phyloP scores from a whole-genome alignment of 805 yeast genomes.

The Cyberlindnera veronae region DNA sequence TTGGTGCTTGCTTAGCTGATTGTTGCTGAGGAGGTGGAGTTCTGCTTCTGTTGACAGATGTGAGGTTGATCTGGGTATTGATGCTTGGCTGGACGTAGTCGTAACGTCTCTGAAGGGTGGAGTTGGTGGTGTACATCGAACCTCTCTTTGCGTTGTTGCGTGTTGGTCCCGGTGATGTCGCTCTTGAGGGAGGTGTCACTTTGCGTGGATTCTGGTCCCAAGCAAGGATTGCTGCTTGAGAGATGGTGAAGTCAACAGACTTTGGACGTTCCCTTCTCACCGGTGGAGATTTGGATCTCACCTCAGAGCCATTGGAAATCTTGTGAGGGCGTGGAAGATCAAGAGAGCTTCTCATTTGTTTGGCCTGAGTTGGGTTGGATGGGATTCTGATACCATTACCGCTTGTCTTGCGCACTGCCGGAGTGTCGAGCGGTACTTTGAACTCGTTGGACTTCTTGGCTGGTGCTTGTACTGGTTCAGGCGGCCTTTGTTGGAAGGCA shows the following conservation, averaged over 20 bases:
- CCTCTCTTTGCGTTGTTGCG: slow-evolving; percentile 2
- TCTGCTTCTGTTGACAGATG: slow-evolving; percentile 14
- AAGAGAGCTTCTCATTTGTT: slow-evolving; percentile 11
- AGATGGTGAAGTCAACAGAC: slow-evolving; percentile 24
- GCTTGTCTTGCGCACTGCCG: not conserved
- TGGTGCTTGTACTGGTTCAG: not conserved
- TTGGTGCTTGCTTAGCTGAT: slow-evolving; percentile 3
- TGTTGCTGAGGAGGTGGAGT: slow-evolving; percentile 7
- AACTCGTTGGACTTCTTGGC: slow-evolving; percentile 7
- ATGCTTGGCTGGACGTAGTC: slow-evolving; percentile 27
- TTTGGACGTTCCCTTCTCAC: slow-evolving; percentile 22
- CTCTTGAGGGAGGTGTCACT: slow-evolving; percentile 14
- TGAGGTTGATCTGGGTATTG: slow-evolving; percentile 27
- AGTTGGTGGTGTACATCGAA: not conserved
- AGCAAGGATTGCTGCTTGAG: slow-evolving; percentile 26
- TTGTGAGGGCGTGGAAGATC: slow-evolving; percentile 18
- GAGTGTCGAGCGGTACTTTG: slow-evolving; percentile 10
- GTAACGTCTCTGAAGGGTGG: slow-evolving; percentile 15
- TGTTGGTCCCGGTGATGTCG: slow-evolving; percentile 14
- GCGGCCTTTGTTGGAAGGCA: slow-evolving; percentile 16
- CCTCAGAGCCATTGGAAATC: slow-evolving; percentile 1
- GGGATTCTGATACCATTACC: not conserved
- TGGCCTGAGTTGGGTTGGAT: slow-evolving; percentile 5
- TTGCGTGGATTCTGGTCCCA: slow-evolving; percentile 24
- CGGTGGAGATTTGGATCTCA: slow-evolving; percentile 10